These are phyloP conservation scores for Leptomonas pyrrhocoris DNA, from an alignment of 208 protist genomes.

Conservation along the genomic window DNA sequence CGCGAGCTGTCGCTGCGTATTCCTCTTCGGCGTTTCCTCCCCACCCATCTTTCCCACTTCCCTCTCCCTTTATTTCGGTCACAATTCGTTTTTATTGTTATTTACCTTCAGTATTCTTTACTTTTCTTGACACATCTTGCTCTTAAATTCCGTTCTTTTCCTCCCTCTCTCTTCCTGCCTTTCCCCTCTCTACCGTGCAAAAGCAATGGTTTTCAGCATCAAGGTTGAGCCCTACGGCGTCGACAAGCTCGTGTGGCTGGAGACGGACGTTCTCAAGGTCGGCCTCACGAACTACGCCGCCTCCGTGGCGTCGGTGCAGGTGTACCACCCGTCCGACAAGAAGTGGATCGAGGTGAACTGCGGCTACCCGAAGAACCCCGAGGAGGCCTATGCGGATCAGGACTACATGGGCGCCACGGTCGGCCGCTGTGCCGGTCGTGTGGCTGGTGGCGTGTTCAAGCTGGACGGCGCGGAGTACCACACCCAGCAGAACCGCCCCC, in stretches of 20 bases:
- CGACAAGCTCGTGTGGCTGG: constrained; percentile 48
- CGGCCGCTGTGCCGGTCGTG: constrained; percentile 68
- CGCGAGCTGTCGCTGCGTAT: too few species aligned
- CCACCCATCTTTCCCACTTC: too few species aligned
- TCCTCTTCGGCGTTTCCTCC: too few species aligned
- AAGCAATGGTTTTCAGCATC: constrained; percentile 34
- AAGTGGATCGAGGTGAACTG: constrained; percentile 68
- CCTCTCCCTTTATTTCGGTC: too few species aligned
- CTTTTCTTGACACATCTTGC: background rate
- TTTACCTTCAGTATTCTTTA: too few species aligned
- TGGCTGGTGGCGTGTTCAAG: constrained; percentile 47
- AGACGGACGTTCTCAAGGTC: constrained; percentile 40
- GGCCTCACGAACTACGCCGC: constrained; percentile 59
- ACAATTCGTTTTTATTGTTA: too few species aligned
- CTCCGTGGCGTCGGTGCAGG: constrained; percentile 49
- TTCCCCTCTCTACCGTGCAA: background rate
- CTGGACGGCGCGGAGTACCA: constrained; percentile 48
- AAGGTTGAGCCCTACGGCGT: constrained; percentile 42
- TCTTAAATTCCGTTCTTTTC: background rate
- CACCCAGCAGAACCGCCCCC: constrained; percentile 28
- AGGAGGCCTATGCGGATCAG: constrained; percentile 43
- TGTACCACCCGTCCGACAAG: constrained; percentile 27
- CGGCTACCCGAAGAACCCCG: constrained; percentile 52
- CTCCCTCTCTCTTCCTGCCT: background rate
- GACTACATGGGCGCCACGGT: constrained; percentile 67